Base-by-base conservation (phyloP, 306 rosid genomes). In the Cucurbita maxima region DNA sequence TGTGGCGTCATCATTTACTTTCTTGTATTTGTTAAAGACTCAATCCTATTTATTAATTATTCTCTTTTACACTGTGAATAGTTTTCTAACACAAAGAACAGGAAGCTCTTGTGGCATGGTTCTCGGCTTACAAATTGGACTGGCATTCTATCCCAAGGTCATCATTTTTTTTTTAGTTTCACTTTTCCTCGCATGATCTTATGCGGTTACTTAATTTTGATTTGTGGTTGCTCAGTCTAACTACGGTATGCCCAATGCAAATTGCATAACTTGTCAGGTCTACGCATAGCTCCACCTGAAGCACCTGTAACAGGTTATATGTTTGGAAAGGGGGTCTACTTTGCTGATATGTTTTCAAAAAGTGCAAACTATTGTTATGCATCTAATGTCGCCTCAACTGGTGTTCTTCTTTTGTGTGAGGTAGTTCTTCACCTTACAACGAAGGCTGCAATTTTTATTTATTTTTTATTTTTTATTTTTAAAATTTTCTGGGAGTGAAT, bases 341-440 rank as follows among this genome's bases (percentile, higher is more conserved):
- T 95, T 66, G 97, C 99, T 9, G 99, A 91, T 83, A 95, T 95
- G 99, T 91, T 91, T 91, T 95, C 99, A 74, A 95, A 91, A 88
- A 95, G 99, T 51, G 99, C 96, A 77, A 91, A 95, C 77, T 95
- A 91, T 81, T 95, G 97, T 80, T 88, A 82, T 79, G 90, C 99
- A 75, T 50, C 88, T 66, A 80, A 60, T 15, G 79, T 74, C 11
- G 71, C 81, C 66, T 54, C 78, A 57, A 80, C 91, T 53, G 97
- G 97, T 7, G 97, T 91, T 78, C 90, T 95, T 51, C 97, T 95
- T 80, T 84, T 91, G 67, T 95, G 96, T 79, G 99, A 95, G 99
- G 96, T 94, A 79, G 86, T 63, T 70, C 57, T 69, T 69, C 41
- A 22, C 14, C 18, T 22, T 47, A 22, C 22, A 12, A 15, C 13